Evolutionary conservation across 805 yeast genomes (phyloP), one percentile per base, ranked within the genome.

Genomic region (Tetrapisispora nanseiensis): DNA sequence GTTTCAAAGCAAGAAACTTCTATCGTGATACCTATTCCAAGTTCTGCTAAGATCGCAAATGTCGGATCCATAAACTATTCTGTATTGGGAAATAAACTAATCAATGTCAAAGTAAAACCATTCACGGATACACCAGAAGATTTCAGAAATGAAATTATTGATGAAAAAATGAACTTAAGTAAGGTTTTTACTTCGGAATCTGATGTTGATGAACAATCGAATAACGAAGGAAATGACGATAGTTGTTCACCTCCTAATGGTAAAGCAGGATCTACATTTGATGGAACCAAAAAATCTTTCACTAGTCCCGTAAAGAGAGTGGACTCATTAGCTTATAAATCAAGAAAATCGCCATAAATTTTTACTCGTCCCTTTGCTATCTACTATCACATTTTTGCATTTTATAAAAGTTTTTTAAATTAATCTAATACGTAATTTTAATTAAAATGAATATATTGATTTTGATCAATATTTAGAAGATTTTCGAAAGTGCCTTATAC

Each of bases 121-220:
- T 4, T 21, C 4, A n/a, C 30, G 2, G 18, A 20, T 3, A 20
- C 19, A 12, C 11, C 6, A 22, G 23, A 12, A 15, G 23, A 24
- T 9, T 35, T 16, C 18, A 16, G n/a, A 24, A 35, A 35, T n/a
- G 28, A 21, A 11, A 16, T 23, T 15, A 12, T 33, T 3, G 23
- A 33, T 10, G 22, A 27, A 10, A 27, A 26, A 10, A 7, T 19
- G 16, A 20, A 33, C 11, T 20, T 28, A 10, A 33, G 33, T 33
- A 26, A 13, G 6, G 28, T 39, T 15, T 33, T 39, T 15, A 22
- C 37, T 2, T 39, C 42, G 1, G 42, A 39, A 20, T 39, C 42
- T 9, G 42, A 39, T 27, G 15, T 23, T 33, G 42, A 39, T 26
- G 42, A 39, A 18, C 33, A 31, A 15, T 34, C 42, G 4, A 33